Evolutionary conservation across 176 grass and related monocot genomes (phyloP).

Genomic region (Musa acuminata): DNA sequence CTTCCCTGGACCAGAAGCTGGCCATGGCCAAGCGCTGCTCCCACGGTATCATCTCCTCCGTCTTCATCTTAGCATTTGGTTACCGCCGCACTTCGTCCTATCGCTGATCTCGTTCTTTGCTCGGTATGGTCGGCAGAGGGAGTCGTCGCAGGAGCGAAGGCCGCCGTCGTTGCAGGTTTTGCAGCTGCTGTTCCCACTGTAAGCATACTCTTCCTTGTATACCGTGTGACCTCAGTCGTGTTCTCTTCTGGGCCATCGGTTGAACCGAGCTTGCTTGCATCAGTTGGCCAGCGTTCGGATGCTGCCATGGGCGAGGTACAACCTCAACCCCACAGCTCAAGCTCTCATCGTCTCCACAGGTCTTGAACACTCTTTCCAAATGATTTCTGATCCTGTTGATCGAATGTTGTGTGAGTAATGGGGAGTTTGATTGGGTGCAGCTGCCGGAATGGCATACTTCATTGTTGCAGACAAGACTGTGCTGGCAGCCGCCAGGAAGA

Average conservation of each 20-base stretch:
- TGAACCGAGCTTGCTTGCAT: not conserved
- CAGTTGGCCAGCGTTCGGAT: slow-evolving; percentile 69
- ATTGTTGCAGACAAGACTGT: slow-evolving; percentile 9
- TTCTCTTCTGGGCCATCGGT: not conserved
- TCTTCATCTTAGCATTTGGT: not conserved
- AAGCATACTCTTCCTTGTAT: not conserved
- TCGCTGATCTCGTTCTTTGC: not conserved
- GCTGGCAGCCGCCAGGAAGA: slow-evolving; percentile 7
- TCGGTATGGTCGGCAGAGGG: slow-evolving; percentile 38
- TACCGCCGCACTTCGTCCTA: not conserved
- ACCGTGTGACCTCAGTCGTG: not conserved
- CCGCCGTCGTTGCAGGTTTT: slow-evolving; percentile 42
- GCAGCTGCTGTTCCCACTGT: slow-evolving; percentile 55
- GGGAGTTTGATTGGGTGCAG: not conserved
- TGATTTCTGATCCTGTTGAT: too few species aligned
- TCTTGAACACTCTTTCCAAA: not conserved
- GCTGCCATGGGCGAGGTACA: slow-evolving; percentile 53
- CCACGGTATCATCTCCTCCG: slow-evolving; percentile 13
- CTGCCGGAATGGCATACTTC: slow-evolving; percentile 7
- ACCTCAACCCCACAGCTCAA: slow-evolving; percentile 62
- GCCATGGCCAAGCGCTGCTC: slow-evolving; percentile 62
- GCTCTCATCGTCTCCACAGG: slow-evolving; percentile 58
- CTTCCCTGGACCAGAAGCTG: slow-evolving; percentile 56
- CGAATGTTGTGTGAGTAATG: too few species aligned
- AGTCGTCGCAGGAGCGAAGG: slow-evolving; percentile 41